Evolutionary conservation across 176 grass and related monocot species (phyloP).

Genomic region (Leersia perrieri): DNA sequence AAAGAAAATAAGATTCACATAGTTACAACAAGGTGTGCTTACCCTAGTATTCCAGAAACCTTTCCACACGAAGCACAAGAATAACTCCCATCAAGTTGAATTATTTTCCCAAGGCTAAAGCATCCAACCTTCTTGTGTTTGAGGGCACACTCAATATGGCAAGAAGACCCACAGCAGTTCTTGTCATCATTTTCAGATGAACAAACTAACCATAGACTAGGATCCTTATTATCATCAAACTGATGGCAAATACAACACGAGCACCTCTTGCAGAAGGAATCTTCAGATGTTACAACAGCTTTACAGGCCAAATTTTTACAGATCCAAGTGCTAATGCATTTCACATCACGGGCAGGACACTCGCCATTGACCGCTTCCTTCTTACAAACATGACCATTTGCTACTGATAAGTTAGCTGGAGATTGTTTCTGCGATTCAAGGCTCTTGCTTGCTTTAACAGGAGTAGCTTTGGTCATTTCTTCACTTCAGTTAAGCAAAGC

Average conservation of each 20-base stretch:
- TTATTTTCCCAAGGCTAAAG: slow-evolving; percentile 61
- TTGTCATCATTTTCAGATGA: slow-evolving; percentile 73
- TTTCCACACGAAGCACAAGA: slow-evolving; percentile 95
- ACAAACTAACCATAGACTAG: slow-evolving; percentile 96
- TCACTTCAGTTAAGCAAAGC: slow-evolving; percentile 44
- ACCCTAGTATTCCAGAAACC: slow-evolving; percentile 91
- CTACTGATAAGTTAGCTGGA: slow-evolving; percentile 38
- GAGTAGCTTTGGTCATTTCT: slow-evolving; percentile 50
- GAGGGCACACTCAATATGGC: slow-evolving; percentile 92
- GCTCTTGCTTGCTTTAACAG: slow-evolving; percentile 65
- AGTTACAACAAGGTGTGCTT: slow-evolving; percentile 24
- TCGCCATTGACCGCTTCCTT: slow-evolving; percentile 44
- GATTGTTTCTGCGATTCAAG: slow-evolving; percentile 63
- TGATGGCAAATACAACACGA: slow-evolving; percentile 95
- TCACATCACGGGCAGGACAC: slow-evolving; percentile 30
- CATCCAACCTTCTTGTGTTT: slow-evolving; percentile 66
- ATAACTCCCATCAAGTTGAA: slow-evolving; percentile 93
- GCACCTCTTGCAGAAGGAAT: slow-evolving; percentile 95
- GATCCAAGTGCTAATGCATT: slow-evolving; percentile 60
- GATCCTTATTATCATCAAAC: slow-evolving; percentile 99
- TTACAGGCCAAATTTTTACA: slow-evolving; percentile 99
- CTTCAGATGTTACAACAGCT: slow-evolving; percentile 65
- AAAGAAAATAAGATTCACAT: neutral
- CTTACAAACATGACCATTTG: slow-evolving; percentile 35
- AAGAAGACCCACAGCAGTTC: slow-evolving; percentile 90